A percentile compares a stretch with the other conserved stretches of the same genome.
phyloP scores from a whole-genome alignment of 1,139 yeast genomes.

The Magnusiomyces magnusii region DNA sequence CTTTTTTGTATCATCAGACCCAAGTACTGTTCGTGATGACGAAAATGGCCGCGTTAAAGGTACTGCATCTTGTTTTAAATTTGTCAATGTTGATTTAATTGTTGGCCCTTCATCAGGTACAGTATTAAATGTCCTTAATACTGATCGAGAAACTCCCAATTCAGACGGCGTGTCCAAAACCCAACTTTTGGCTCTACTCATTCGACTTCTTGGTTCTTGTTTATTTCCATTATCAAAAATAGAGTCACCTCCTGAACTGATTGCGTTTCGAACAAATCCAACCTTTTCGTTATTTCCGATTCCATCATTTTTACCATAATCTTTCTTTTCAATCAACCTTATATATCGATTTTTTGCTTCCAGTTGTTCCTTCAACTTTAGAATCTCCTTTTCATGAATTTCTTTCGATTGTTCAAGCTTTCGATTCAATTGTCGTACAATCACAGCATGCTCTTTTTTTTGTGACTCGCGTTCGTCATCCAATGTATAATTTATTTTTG shows the following conservation, averaged over 20 bases:
- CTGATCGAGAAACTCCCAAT: too few relatives aligned
- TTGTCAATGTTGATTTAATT: too few relatives aligned
- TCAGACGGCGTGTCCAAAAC: too few relatives aligned
- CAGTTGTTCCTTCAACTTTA: background rate
- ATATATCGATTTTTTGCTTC: background rate
- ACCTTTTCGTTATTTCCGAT: too few relatives aligned
- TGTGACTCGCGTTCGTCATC: background rate
- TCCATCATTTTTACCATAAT: too few relatives aligned
- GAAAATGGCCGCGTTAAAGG: too few relatives aligned
- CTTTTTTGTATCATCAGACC: too few relatives aligned
- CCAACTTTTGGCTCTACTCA: background rate
- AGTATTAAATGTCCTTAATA: too few relatives aligned
- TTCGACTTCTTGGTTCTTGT: background rate
- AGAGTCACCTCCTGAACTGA: background rate
- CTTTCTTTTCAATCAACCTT: background rate
- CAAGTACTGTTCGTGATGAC: too few relatives aligned
- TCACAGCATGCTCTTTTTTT: background rate
- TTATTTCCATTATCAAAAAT: background rate
- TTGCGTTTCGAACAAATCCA: too few relatives aligned
- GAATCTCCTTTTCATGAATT: background rate
- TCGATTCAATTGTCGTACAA: background rate
- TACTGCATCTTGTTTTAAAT: too few relatives aligned
- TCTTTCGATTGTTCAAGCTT: background rate
- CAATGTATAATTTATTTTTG: background rate
- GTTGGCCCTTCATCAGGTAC: too few relatives aligned